These are phyloP conservation scores for Volvariella surrecta DNA, from an alignment of 1,284 basidiomycete genomes.

Conservation along the genomic window DNA sequence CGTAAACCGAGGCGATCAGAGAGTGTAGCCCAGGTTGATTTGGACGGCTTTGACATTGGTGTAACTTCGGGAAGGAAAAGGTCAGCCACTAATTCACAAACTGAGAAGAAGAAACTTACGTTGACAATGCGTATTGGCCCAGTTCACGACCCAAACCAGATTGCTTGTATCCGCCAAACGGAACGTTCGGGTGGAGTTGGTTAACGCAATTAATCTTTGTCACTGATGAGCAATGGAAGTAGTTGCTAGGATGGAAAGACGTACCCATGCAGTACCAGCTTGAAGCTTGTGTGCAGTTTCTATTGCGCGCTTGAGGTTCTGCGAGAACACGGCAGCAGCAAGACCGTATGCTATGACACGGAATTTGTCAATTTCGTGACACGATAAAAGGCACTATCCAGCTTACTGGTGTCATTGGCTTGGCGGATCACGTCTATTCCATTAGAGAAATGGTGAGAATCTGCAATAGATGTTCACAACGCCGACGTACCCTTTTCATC, in stretches of 20 bases:
- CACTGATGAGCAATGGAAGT: not conserved
- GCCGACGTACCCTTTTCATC: slow-evolving; percentile 36
- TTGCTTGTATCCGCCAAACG: slow-evolving; percentile 89
- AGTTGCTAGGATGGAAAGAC: slow-evolving; percentile 8
- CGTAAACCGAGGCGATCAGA: too few species aligned
- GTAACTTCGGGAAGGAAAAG: slow-evolving; percentile 45
- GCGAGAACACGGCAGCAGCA: slow-evolving; percentile 78
- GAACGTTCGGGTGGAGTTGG: slow-evolving; percentile 53
- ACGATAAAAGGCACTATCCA: not conserved
- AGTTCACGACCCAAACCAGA: slow-evolving; percentile 81
- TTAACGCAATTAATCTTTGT: slow-evolving; percentile 68
- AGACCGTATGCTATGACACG: slow-evolving; percentile 60
- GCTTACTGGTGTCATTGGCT: slow-evolving; percentile 68
- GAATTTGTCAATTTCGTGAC: not conserved
- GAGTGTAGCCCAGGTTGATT: slow-evolving; percentile 50
- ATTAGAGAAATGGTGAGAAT: not conserved
- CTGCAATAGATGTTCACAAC: not conserved
- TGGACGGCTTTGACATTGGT: slow-evolving; percentile 81
- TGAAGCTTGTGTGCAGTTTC: slow-evolving; percentile 69
- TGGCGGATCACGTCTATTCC: slow-evolving; percentile 56
- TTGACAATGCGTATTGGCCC: slow-evolving; percentile 71
- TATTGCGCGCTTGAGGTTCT: slow-evolving; percentile 71
- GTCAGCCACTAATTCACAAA: slow-evolving; percentile 1
- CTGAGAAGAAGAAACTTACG: slow-evolving; percentile 31
- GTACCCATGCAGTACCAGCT: slow-evolving; percentile 74